Evolutionary conservation across 1,139 yeast species (phyloP), one percentile per base, ranked within the genome.

Genomic region (Saccharomyces uvarum): DNA sequence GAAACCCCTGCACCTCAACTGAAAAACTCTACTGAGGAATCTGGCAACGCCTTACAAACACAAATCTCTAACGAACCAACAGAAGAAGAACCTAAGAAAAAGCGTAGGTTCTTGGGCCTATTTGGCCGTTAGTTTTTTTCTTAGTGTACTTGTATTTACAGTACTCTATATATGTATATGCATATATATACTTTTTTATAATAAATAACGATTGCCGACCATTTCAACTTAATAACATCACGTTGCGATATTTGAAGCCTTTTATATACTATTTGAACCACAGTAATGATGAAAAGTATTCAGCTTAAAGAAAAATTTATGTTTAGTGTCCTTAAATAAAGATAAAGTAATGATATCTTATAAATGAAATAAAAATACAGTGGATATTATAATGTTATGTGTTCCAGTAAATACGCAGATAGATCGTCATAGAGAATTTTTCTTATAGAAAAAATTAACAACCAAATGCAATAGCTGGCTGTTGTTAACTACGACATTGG

Each of bases 101-200:
- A 76, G 61, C 73, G 74, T 56, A 78, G 81, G 2, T 73, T 79
- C 59, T 75, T 79, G 61, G 81, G 82, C 2, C 58, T 78, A 31
- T 79, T 77, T 62, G 77, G 80, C 29, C 73, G 75, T 57, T 65
- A 58, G 53, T 46, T n/a, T 27, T 27, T 19, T 46, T 48, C 19
- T 6, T 48, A 48, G 29, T 29, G 13, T 29, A 9, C n/a, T 9
- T 48, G 24, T 48, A 14, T 14, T 27, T 27, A 14, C 19, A 41
- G 9, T 7, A 16, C n/a, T 41, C 2, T 16, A 16, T 16, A 16
- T 16, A 16, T 16, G 16, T 2, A n/a, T 13, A 14, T 19, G 1
- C n/a, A 42, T 42, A 28, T 29, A 14, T 27, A 29, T 11, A 24
- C 7, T 46, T 2, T 26, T 13, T 38, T 19, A 4, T 16, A 19